phyloP scores from a whole-genome alignment of 2,329 filamentous ascomycete genomes.

The Xylaria sp. region DNA sequence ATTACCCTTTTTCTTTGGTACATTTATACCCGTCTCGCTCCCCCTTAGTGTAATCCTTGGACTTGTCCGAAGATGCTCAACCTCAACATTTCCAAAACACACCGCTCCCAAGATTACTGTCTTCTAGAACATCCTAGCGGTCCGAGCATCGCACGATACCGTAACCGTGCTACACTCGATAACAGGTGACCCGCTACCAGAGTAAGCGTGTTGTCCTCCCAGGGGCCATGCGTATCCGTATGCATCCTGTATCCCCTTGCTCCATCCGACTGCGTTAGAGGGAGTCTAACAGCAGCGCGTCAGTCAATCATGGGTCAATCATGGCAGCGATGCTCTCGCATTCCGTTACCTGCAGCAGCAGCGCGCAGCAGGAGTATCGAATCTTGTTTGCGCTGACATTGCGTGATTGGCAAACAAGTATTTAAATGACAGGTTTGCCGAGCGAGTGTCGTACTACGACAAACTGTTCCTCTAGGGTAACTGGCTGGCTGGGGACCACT shows the following conservation, averaged over 20 bases:
- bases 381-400: no score
- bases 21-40: no score
- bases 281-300: slow-evolving; percentile 9
- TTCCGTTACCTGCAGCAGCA: slow-evolving; percentile 1
- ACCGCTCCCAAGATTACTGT: slow-evolving; percentile 20
- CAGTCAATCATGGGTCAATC: background rate
- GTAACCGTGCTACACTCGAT: slow-evolving; percentile 28
- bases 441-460: background rate
- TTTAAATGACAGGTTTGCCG: background rate
- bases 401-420: background rate
- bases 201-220: slow-evolving; percentile 1
- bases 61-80: background rate
- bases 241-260: slow-evolving; percentile 16
- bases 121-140: slow-evolving; percentile 6
- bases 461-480: slow-evolving; percentile 8
- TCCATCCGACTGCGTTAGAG: slow-evolving; percentile 23
- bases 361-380: no score
- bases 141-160: slow-evolving; percentile 34
- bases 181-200: slow-evolving; percentile 27
- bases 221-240: slow-evolving; percentile 18
- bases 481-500: slow-evolving; percentile 5
- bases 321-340: slow-evolving; percentile 1
- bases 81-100: slow-evolving; percentile 39
- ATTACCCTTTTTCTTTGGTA: background rate
- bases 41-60: background rate